Base-by-base conservation (phyloP, 1,284 basidiomycete species). In the Caloboletus firmus region DNA sequence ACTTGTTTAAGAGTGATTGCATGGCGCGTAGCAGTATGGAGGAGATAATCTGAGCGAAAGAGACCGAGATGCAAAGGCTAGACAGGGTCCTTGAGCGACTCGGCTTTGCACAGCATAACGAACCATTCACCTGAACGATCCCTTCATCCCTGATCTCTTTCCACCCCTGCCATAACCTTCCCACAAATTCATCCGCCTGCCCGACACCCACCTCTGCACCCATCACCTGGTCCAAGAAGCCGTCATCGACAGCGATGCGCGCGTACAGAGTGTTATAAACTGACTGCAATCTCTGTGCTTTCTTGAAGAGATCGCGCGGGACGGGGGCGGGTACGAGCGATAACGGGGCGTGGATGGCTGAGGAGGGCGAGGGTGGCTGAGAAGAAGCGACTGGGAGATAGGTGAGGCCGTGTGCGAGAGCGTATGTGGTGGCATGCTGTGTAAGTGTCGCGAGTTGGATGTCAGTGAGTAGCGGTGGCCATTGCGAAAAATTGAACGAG, bases 41-140 rank as follows among this genome's bases (percentile, higher is more conserved):
- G 74, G 39, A 99, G 79, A 72, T 98, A 99, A 74, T 99, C 96
- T 15, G 93, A 96, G 47, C 97, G 81, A 72, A 98, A 98, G n/a
- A 99, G 75, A 12, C 95, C 95, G 11, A 99, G 80, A 58, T 96
- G 90, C 22, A 93, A 74, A 2, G 85, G 81, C 91, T 98, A 6
- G 17, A 31, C 2, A 18, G 5, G 34, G 1, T 41, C 34, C 9
- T 30, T 63, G 40, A 61, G 62, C 35, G 20, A 30, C 26, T n/a
- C 2, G 3, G 7, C 9, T 2, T 20, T 18, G 11, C n/a, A 26
- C 7, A 2, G 35, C 5, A 6, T 10, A 9, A 34, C 11, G 3
- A 40, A 43, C 7, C 10, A 32, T 15, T 48, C 55, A 80, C 79
- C 73, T 78, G 77, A n/a, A 78, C 69, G 7, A 79, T 75, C 11